Conservation (phyloP, 805 yeast genomes). For the Yarrowia deformans region DNA sequence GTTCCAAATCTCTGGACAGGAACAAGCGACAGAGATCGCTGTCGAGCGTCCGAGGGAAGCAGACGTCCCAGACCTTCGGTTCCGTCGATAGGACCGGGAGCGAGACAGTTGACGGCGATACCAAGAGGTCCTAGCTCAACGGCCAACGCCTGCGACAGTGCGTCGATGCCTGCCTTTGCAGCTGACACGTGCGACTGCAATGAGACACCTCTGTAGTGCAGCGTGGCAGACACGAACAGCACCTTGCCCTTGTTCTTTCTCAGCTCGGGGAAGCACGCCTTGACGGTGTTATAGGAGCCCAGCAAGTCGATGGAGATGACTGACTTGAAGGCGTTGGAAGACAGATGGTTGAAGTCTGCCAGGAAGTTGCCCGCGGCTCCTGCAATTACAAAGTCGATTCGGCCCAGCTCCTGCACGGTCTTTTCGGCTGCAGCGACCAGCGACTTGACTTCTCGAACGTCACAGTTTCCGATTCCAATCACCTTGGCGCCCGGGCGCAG, state of each 20-base stretch:
- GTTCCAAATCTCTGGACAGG: slow-evolving; percentile 64
- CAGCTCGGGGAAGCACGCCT: slow-evolving; percentile 76
- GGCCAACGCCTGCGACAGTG: slow-evolving; percentile 80
- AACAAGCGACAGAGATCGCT: slow-evolving; percentile 51
- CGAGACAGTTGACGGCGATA: slow-evolving; percentile 79
- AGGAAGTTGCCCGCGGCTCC: slow-evolving; percentile 97
- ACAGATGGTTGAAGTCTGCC: slow-evolving; percentile 76
- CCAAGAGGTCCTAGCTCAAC: slow-evolving; percentile 94
- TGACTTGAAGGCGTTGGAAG: slow-evolving; percentile 85
- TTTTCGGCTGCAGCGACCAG: slow-evolving; percentile 66
- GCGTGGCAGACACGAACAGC: slow-evolving; percentile 85
- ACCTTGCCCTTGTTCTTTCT: slow-evolving; percentile 71
- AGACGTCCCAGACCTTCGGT: slow-evolving; percentile 87
- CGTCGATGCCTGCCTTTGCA: slow-evolving; percentile 95
- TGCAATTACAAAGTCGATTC: slow-evolving; percentile 85
- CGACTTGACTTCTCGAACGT: slow-evolving; percentile 73
- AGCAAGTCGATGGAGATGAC: slow-evolving; percentile 86
- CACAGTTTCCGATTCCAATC: slow-evolving; percentile 72
- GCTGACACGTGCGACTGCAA: slow-evolving; percentile 91
- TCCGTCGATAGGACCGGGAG: slow-evolving; percentile 88
- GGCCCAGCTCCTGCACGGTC: slow-evolving; percentile 74
- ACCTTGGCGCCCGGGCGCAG: slow-evolving; percentile 73
- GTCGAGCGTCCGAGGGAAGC: slow-evolving; percentile 53
- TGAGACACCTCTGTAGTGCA: slow-evolving; percentile 88
- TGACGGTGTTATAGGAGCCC: slow-evolving; percentile 89